phyloP scores from a whole-genome alignment of 1,284 basidiomycete genomes.

The Cryptococcus sp. region DNA sequence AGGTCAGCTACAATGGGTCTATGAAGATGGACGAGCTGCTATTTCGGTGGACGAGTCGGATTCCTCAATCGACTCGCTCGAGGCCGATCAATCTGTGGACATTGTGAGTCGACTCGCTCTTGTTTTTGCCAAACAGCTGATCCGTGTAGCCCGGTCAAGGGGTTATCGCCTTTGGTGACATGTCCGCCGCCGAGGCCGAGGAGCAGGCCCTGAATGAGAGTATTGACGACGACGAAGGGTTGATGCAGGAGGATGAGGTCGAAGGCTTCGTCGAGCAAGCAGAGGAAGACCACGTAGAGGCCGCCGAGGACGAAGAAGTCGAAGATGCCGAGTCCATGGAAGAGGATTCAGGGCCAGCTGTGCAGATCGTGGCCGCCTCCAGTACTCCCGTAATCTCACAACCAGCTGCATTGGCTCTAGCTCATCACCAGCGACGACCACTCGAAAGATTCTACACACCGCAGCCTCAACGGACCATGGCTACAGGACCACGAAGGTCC shows the following conservation, averaged over 20 bases:
- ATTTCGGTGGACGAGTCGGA: constrained; percentile 28
- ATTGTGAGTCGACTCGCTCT: constrained; percentile 18
- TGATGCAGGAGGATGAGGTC: constrained; percentile 1
- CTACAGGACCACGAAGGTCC: constrained; percentile 16
- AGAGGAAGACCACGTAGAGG: constrained; percentile 5
- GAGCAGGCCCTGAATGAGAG: constrained; percentile 10
- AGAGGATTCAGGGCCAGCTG: too few relatives aligned
- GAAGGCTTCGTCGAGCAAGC: constrained; percentile 8
- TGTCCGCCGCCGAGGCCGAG: constrained; percentile 5
- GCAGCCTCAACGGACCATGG: constrained; percentile 18
- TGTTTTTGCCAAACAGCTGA: constrained; percentile 2
- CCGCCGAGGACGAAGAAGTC: not conserved
- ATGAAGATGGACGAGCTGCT: constrained; percentile 26
- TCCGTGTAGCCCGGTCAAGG: constrained; percentile 19
- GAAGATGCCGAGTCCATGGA: not conserved
- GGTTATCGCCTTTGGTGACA: constrained; percentile 8
- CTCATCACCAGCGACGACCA: constrained; percentile 7
- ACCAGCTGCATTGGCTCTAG: too few relatives aligned
- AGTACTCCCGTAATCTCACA: too few relatives aligned
- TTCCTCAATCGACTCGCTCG: constrained; percentile 30
- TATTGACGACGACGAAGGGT: constrained; percentile 1
- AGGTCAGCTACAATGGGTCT: constrained; percentile 22
- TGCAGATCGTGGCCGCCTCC: too few relatives aligned
- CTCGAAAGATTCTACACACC: constrained; percentile 34
- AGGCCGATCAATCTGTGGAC: constrained; percentile 33